phyloP scores from a whole-genome alignment of 2,329 filamentous ascomycete genomes.

The Orbilia ellipsospora region DNA sequence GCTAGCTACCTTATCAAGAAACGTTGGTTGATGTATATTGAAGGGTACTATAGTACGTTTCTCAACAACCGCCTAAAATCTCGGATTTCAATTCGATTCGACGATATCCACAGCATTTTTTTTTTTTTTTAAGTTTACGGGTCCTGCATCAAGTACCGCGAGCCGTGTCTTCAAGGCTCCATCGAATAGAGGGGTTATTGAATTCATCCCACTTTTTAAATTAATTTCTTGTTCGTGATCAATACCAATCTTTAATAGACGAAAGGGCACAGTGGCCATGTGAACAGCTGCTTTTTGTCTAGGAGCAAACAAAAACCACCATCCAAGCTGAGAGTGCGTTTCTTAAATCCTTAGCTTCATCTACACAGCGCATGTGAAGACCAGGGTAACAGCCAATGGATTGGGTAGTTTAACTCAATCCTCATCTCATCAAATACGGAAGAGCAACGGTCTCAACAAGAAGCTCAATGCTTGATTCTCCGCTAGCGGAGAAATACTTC shows the following conservation, averaged over 20 bases:
- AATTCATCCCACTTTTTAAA: conserved; percentile 20
- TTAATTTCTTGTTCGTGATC: conserved; percentile 24
- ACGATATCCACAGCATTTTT: conserved; percentile 22
- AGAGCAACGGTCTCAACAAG: too few relatives aligned
- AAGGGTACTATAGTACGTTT: conserved; percentile 35
- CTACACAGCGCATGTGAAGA: conserved; percentile 39
- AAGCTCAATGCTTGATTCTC: too few relatives aligned
- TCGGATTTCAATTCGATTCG: background rate
- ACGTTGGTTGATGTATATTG: conserved; percentile 31
- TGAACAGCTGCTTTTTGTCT: conserved; percentile 34
- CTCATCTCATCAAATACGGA: too few relatives aligned
- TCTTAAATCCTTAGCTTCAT: conserved; percentile 26
- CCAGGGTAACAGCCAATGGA: conserved; percentile 41
- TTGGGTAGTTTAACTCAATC: background rate
- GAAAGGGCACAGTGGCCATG: conserved; percentile 54
- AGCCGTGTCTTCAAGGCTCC: conserved; percentile 33
- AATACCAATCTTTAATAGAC: conserved; percentile 30
- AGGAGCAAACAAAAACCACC: conserved; percentile 13
- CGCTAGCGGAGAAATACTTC: background rate
- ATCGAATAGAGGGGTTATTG: conserved; percentile 16
- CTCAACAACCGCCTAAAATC: background rate
- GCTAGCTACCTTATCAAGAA: conserved; percentile 37
- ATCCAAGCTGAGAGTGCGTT: conserved; percentile 24
- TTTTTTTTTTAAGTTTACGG: conserved; percentile 24
- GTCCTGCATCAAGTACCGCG: conserved; percentile 32